These are phyloP conservation scores for Ramalina intermedia DNA, from an alignment of 495 filamentous ascomycete genomes.

Conservation along the genomic window DNA sequence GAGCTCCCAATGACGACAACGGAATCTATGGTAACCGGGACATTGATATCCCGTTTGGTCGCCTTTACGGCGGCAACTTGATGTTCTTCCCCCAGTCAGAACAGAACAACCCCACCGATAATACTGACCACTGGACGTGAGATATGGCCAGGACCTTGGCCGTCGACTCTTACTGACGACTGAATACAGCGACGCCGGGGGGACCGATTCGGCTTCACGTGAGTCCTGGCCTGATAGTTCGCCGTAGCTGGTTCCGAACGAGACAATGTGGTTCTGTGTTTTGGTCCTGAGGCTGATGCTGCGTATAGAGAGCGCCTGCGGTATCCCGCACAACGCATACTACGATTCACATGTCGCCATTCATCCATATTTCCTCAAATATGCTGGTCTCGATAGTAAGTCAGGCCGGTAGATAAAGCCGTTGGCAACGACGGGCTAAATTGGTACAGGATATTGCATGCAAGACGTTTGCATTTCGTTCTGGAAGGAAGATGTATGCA, in stretches of 20 bases:
- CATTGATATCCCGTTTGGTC: constrained; percentile 14
- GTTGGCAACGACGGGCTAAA: not conserved
- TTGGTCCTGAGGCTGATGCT: no score
- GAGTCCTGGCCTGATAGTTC: no score
- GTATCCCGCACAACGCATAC: constrained; percentile 17
- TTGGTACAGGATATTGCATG: constrained; percentile 13
- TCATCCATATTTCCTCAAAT: constrained; percentile 19
- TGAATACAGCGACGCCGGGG: no score
- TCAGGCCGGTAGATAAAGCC: no score
- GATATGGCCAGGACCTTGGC: not conserved
- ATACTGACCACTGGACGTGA: constrained; percentile 8
- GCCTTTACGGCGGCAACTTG: constrained; percentile 15
- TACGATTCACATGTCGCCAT: constrained; percentile 15
- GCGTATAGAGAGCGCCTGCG: constrained; percentile 12
- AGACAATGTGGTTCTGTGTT: no score
- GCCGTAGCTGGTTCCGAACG: no score
- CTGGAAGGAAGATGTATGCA: constrained; percentile 11
- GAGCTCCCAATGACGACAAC: not conserved
- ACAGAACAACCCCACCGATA: constrained; percentile 6
- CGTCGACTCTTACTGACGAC: no score
- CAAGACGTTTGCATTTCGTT: constrained; percentile 18
- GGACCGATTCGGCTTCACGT: no score
- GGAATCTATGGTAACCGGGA: constrained; percentile 8
- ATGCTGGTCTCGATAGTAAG: constrained; percentile 7
- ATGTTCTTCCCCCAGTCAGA: constrained; percentile 12